phyloP scores from a whole-genome alignment of 202 grass and related monocot genomes.

The Panicum virgatum region DNA sequence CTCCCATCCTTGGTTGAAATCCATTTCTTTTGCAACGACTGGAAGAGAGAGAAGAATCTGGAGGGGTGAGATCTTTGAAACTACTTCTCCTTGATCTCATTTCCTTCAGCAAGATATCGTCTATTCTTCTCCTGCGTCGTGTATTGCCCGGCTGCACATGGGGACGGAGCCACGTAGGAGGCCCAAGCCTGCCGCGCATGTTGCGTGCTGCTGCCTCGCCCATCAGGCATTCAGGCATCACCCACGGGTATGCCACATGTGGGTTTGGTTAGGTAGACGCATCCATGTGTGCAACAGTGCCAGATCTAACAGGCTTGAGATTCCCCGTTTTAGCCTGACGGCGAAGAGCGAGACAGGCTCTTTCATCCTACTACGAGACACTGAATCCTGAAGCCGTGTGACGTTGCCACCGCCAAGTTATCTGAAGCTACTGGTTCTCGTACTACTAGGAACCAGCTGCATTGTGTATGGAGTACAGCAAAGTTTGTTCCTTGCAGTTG shows the following conservation, averaged over 20 bases:
- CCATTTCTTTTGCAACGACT: neutral
- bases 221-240: neutral
- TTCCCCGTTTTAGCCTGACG: neutral
- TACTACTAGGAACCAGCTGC: neutral
- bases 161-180: neutral
- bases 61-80: neutral
- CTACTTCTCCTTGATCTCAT: neutral
- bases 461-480: neutral
- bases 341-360: neutral
- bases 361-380: neutral
- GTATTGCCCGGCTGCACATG: constrained; percentile 13
- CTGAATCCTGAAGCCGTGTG: neutral
- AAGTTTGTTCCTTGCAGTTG: neutral
- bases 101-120: constrained; percentile 5
- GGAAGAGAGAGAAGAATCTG: constrained; percentile 7
- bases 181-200: neutral
- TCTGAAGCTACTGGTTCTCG: neutral
- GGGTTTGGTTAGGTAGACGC: constrained; percentile 45
- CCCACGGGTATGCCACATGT: constrained; percentile 12
- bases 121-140: constrained; percentile 27
- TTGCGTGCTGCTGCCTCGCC: neutral
- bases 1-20: neutral
- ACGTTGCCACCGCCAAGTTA: neutral
- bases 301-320: constrained; percentile 16
- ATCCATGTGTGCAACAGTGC: constrained; percentile 27